Conservation (phyloP, 768 basidiomycete species). For the Daedaleopsis sinensis region DNA sequence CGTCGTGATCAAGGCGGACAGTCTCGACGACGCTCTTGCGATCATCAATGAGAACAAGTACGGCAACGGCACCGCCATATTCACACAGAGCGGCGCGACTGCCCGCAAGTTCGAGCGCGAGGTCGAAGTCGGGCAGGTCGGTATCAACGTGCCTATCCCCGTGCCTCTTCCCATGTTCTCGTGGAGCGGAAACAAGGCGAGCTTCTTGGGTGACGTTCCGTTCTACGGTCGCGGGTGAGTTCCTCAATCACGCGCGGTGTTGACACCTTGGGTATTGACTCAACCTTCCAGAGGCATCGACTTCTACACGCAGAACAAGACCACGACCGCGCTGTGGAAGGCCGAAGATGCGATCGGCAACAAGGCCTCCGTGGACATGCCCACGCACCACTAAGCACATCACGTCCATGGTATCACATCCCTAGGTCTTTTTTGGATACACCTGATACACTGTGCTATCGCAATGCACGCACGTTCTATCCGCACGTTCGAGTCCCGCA, state of each 20-base stretch:
- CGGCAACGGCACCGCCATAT: conserved; percentile 94
- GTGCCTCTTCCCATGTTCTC: conserved; percentile 95
- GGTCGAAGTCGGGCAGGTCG: conserved; percentile 91
- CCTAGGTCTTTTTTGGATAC: conserved; percentile 1
- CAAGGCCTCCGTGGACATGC: conserved; percentile 86
- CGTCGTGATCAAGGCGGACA: conserved; percentile 74
- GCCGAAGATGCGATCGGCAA: conserved; percentile 81
- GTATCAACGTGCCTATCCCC: conserved; percentile 91
- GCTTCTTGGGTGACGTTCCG: conserved; percentile 81
- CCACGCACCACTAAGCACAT: conserved; percentile 62
- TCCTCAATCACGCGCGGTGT: conserved; percentile 1
- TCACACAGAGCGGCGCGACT: conserved; percentile 94
- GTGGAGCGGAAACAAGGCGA: conserved; percentile 94
- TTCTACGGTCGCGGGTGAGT: conserved; percentile 88
- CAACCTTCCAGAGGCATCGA: conserved; percentile 68
- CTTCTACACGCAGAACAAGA: conserved; percentile 98
- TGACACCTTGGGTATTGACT: neutral
- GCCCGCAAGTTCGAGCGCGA: conserved; percentile 90
- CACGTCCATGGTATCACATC: neutral
- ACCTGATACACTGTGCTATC: conserved; percentile 13
- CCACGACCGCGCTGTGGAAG: conserved; percentile 91
- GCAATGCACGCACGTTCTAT: conserved; percentile 1
- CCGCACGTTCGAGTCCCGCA: too few relatives aligned
- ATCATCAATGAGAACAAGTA: conserved; percentile 91
- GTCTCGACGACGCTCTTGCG: conserved; percentile 86